phyloP scores from a whole-genome alignment of 331 rosid genomes.

The Arachis monticola region DNA sequence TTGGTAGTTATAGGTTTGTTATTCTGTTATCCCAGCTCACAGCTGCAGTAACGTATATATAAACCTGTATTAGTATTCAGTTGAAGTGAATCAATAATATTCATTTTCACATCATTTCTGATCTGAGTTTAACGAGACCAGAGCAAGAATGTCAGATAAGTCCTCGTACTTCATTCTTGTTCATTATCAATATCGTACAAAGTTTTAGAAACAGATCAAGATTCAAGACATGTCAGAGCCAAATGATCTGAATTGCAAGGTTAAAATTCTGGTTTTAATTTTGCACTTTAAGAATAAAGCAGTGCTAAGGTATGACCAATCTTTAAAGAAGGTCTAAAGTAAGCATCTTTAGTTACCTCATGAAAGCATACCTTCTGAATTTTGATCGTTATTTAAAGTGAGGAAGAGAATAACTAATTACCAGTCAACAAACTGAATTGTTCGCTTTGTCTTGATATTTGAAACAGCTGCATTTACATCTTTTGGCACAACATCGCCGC shows the following conservation, averaged over 20 bases:
- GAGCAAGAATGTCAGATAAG: background rate
- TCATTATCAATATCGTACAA: background rate
- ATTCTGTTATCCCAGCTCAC: too few species aligned
- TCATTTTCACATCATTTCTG: too few species aligned
- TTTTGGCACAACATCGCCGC: constrained; percentile 79
- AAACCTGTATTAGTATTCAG: too few species aligned
- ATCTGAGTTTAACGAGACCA: too few species aligned
- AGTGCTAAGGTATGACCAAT: background rate
- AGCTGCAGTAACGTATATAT: too few species aligned
- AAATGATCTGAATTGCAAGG: too few species aligned
- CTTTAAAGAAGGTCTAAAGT: background rate
- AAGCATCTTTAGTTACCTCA: background rate
- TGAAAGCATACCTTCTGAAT: constrained; percentile 3
- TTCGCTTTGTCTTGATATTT: constrained; percentile 63
- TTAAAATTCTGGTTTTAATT: too few species aligned
- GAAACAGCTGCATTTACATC: constrained; percentile 71
- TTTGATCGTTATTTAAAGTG: background rate
- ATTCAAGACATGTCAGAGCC: background rate
- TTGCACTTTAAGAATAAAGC: background rate
- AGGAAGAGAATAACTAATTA: constrained; percentile 38
- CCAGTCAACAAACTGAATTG: constrained; percentile 84
- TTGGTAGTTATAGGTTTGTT: too few species aligned
- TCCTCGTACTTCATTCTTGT: background rate
- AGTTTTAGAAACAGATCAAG: background rate
- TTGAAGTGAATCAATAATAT: too few species aligned